phyloP scores from a whole-genome alignment of 306 rosid genomes.

The Ormosia emarginata region DNA sequence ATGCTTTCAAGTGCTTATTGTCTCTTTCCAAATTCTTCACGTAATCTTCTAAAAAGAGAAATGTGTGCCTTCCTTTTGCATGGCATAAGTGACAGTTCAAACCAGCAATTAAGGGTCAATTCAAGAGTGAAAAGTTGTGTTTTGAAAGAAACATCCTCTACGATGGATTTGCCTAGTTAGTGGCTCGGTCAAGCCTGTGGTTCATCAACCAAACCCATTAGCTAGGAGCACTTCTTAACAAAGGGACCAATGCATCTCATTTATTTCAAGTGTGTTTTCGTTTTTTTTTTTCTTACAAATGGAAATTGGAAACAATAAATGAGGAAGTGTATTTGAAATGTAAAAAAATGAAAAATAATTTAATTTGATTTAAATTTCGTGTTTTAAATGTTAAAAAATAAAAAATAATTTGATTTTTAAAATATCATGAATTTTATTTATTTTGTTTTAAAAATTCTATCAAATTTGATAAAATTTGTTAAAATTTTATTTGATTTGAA shows the following conservation, averaged over 20 bases:
- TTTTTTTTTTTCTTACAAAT: background rate
- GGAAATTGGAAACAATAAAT: background rate
- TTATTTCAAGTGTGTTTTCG: background rate
- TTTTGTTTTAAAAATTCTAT: no score
- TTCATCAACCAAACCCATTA: background rate
- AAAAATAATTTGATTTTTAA: no score
- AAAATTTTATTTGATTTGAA: no score
- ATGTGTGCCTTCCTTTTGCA: conserved; percentile 7
- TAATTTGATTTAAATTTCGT: no score
- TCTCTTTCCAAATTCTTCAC: conserved; percentile 24
- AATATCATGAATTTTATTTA: no score
- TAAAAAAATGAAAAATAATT: no score
- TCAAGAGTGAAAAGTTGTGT: background rate
- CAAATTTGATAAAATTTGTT: no score
- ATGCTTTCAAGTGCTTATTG: conserved; percentile 28
- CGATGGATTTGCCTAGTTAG: background rate
- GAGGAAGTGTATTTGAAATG: no score
- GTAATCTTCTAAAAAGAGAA: conserved; percentile 16
- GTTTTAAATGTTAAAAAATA: no score
- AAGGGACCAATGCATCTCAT: background rate
- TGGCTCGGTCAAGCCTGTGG: background rate
- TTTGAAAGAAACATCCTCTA: background rate
- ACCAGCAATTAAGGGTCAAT: background rate
- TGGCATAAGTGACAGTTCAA: background rate
- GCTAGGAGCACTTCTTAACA: background rate